These are phyloP conservation scores for Tothia fuscella DNA, from an alignment of 2,329 filamentous ascomycete genomes.

Conservation along the genomic window DNA sequence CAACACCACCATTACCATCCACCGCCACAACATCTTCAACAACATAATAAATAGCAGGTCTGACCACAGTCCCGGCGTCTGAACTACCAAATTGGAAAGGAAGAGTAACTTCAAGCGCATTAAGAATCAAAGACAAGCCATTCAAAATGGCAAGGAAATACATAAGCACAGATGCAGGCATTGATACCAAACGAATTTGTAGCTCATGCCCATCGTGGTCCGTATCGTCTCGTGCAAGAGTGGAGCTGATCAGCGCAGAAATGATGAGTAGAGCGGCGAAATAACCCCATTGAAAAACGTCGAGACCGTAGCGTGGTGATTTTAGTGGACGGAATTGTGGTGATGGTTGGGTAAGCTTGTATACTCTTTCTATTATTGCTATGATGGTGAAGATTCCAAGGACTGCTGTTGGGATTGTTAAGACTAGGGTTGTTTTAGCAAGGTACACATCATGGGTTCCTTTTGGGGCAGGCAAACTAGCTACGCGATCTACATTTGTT, in stretches of 20 bases:
- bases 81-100: conserved; percentile 7
- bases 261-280: conserved; percentile 5
- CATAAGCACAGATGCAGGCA: conserved; percentile 8
- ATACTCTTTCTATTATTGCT: conserved; percentile 6
- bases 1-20: conserved; percentile 48
- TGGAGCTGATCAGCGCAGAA: conserved; percentile 5
- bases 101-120: not conserved
- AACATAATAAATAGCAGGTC: conserved; percentile 49
- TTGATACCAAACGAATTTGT: conserved; percentile 7
- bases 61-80: not conserved
- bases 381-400: conserved; percentile 9
- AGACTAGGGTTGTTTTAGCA: not conserved
- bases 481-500: conserved; percentile 2
- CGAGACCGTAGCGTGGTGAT: conserved; percentile 6
- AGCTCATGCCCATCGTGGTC: conserved; percentile 6
- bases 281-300: conserved; percentile 11
- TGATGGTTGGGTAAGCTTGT: not conserved
- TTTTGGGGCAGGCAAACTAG: not conserved
- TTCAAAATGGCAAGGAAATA: conserved; percentile 7
- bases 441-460: not conserved
- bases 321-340: conserved; percentile 4
- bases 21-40: conserved; percentile 58
- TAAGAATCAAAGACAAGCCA: conserved; percentile 4
- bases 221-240: conserved; percentile 3
- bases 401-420: conserved; percentile 6